Evolutionary conservation across 2,329 filamentous ascomycete genomes (phyloP).

Genomic region (Fulvia fulva): DNA sequence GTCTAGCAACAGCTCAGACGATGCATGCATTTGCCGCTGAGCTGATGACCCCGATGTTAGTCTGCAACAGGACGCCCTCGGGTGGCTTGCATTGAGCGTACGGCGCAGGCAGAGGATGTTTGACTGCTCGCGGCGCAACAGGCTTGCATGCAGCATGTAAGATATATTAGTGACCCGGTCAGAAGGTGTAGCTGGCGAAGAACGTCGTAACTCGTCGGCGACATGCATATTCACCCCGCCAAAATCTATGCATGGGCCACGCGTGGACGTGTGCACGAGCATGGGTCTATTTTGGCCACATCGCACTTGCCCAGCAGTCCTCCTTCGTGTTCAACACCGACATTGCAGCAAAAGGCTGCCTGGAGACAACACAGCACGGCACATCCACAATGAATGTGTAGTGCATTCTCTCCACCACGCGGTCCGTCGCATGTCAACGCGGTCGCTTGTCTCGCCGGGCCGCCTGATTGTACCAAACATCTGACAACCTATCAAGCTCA

Average conservation of each 20-base stretch:
- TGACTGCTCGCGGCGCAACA: not conserved
- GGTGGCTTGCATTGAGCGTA: not conserved
- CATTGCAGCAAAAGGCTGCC: not conserved
- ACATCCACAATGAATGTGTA: not conserved
- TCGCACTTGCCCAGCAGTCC: not conserved
- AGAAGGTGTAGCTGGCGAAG: not conserved
- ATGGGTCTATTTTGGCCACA: not conserved
- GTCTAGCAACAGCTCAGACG: not conserved
- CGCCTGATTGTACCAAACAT: not conserved
- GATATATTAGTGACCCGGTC: not conserved
- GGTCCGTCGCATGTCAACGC: not conserved
- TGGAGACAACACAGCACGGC: not conserved
- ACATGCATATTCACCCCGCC: not conserved
- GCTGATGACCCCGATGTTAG: not conserved
- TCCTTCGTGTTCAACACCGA: not conserved
- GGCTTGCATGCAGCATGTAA: constrained; percentile 3
- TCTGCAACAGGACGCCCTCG: not conserved
- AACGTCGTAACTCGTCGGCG: not conserved
- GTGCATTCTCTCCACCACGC: not conserved
- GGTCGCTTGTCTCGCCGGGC: not conserved
- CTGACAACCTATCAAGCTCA: not conserved
- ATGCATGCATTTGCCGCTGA: constrained; percentile 3
- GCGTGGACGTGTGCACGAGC: not conserved
- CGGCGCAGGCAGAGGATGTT: not conserved
- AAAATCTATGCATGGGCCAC: not conserved